Percentiles rank a stretch among this genome's conserved stretches.
Conservation (phyloP, 306 rosid genomes). For the Quercus glauca region DNA sequence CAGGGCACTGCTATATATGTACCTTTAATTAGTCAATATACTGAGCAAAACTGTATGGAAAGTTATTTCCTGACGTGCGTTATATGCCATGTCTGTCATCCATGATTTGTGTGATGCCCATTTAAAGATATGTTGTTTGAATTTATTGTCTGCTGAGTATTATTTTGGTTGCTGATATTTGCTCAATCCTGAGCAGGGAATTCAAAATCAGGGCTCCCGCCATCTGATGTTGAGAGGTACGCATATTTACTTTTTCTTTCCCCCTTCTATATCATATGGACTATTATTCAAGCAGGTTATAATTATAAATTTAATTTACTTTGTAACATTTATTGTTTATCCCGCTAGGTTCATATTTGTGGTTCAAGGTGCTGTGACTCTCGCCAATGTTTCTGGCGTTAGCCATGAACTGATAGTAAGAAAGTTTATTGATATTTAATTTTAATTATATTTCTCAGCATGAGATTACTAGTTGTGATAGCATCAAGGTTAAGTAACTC, state of each 20-base stretch:
- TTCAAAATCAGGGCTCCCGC: constrained; percentile 65
- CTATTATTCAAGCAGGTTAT: constrained; percentile 10
- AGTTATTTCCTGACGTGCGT: background rate
- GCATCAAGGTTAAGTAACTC: background rate
- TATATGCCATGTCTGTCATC: background rate
- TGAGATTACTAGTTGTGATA: constrained; percentile 13
- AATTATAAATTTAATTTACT: constrained; percentile 16
- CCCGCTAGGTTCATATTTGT: constrained; percentile 77
- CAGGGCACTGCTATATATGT: background rate
- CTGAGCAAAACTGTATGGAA: background rate
- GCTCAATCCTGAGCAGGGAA: constrained; percentile 47
- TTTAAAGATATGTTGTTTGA: background rate
- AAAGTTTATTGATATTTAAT: constrained; percentile 11
- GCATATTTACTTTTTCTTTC: background rate
- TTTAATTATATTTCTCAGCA: constrained; percentile 10
- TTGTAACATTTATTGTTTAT: constrained; percentile 25
- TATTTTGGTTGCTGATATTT: constrained; percentile 27
- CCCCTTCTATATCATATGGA: constrained; percentile 1
- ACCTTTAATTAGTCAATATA: background rate
- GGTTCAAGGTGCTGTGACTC: constrained; percentile 65
- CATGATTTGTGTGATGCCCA: background rate
- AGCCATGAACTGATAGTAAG: constrained; percentile 54
- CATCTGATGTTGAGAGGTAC: constrained; percentile 71
- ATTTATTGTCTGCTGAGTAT: background rate
- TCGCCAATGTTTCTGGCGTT: constrained; percentile 38